Evolutionary conservation across 257 asterid genomes (phyloP), one percentile per base, ranked within the genome.

Genomic region (Solanum corneliomulleri): DNA sequence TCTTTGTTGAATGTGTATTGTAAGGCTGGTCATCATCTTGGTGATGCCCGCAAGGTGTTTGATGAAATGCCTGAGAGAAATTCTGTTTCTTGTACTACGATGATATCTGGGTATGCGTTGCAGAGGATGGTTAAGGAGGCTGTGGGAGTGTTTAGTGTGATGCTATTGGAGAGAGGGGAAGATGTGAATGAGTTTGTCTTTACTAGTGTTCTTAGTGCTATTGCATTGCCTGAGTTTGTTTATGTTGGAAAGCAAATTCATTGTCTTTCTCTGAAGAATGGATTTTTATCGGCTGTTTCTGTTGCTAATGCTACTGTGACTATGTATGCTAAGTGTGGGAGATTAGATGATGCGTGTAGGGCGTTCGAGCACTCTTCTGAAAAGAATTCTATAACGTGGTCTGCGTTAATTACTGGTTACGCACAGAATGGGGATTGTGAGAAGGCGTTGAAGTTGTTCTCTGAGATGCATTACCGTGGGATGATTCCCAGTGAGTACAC

Each of bases 241-340:
- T 41, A 52, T 70, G 83, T 45, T 20, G 98, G 99, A 83, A 95
- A 89, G 89, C 98, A 92, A 89, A 85, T 94, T 85, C 99, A 95
- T 71, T 89, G 92, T 84, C 78, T 93, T 76, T 93, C 98, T 15
- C 21, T 94, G 5, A 96, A 93, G 86, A 91, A 56, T 12, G 96
- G 95, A 33, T 88, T 91, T 81, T 68, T 86, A 4, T 88, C 90
- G 37, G 86, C 90, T 82, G 91, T 91, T 71, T 93, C 98, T 5
- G 98, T 95, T 44, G 97, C 92, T 60, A 96, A 96, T 88, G 99
- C 98, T 7, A 69, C 94, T 81, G 96, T 96, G 70, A 96, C 99
- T 6, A 95, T 96, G 98, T 95, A 95, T 69, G 89, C 98, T 0
- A 96, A 96, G 89, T 95, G 98, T 83, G 94, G 96, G 78, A 91